Conservation (phyloP, 306 rosid species). For the Oxytropis ochrocephala region DNA sequence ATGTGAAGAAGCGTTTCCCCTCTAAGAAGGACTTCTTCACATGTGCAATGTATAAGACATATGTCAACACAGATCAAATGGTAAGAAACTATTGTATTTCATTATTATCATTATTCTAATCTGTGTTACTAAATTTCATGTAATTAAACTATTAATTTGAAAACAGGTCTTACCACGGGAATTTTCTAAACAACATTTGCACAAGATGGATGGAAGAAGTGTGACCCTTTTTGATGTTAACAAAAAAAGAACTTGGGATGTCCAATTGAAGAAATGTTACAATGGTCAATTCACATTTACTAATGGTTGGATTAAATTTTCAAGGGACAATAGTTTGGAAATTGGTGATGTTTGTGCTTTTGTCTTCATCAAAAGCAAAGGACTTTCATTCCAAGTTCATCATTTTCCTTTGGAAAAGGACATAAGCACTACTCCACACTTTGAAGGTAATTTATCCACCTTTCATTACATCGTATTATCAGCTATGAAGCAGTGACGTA, state of each 20-base stretch:
- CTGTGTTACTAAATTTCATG: too few relatives aligned
- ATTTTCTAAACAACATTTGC: background rate
- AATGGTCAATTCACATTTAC: too few relatives aligned
- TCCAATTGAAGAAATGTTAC: background rate
- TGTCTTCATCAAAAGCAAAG: too few relatives aligned
- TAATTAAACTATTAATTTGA: too few relatives aligned
- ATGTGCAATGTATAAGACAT: background rate
- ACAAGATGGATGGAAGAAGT: background rate
- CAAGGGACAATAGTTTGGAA: background rate
- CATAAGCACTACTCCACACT: too few relatives aligned
- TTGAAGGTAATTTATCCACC: too few relatives aligned
- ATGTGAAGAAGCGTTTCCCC: background rate
- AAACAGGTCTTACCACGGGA: constrained; percentile 1
- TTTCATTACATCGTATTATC: too few relatives aligned
- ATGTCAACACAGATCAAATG: background rate
- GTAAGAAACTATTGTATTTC: background rate
- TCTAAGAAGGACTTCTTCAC: background rate
- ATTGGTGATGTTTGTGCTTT: constrained; percentile 15
- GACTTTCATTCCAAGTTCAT: too few relatives aligned
- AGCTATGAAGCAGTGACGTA: too few relatives aligned
- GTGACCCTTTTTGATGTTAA: background rate
- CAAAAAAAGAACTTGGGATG: background rate
- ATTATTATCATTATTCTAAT: background rate
- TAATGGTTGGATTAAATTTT: constrained; percentile 13
- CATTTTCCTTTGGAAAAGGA: too few relatives aligned